phyloP scores from a whole-genome alignment of 176 grass and related monocot species.

The Carex scoparia region DNA sequence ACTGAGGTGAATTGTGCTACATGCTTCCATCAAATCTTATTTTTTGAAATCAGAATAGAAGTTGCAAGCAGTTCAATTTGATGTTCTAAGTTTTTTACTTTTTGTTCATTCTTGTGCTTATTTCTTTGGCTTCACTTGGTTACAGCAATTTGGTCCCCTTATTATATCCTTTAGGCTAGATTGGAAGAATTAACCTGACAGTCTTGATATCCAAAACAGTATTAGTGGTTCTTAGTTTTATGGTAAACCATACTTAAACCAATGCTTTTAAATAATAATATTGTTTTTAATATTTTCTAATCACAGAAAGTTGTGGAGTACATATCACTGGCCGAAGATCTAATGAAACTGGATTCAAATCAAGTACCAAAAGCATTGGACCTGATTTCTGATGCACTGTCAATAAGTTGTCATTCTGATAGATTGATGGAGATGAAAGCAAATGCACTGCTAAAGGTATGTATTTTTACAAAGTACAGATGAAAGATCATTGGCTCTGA shows the following conservation, averaged over 20 bases:
- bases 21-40: not conserved
- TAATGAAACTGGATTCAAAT: constrained; percentile 44
- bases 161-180: not conserved
- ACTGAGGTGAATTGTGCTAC: not conserved
- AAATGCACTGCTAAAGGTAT: constrained; percentile 76
- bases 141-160: not conserved
- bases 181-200: not conserved
- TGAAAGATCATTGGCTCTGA: not conserved
- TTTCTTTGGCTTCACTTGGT: not conserved
- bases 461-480: constrained; percentile 2
- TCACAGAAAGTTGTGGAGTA: constrained; percentile 57
- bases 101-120: not conserved
- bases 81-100: not conserved
- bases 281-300: constrained; percentile 23
- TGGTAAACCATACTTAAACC: not conserved
- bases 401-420: constrained; percentile 58
- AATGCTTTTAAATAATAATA: not conserved
- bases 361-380: constrained; percentile 55
- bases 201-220: not conserved
- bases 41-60: not conserved
- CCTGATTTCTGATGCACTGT: constrained; percentile 66
- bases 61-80: not conserved
- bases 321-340: constrained; percentile 51
- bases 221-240: not conserved
- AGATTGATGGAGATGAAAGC: constrained; percentile 87